Conservation (phyloP, 225 moss, liverwort and hornwort genomes). For the Antitrichia curtipendula region DNA sequence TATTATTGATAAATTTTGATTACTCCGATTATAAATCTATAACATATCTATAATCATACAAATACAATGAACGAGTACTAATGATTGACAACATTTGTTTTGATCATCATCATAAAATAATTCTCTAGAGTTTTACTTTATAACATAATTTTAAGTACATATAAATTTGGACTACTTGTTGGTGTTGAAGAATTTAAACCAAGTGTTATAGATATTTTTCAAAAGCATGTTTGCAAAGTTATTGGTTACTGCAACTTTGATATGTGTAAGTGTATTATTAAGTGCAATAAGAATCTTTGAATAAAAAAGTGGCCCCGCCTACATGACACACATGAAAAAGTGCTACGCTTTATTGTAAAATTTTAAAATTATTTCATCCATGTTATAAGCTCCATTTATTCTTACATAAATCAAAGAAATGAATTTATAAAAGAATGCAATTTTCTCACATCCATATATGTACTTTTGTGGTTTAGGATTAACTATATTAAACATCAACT, state of each 20-base stretch:
- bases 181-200: accelerated
- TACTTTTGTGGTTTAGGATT: too few relatives aligned
- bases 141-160: background rate
- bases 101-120: accelerated
- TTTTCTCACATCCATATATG: accelerated
- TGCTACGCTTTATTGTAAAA: accelerated
- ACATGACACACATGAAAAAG: background rate
- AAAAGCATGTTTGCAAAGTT: background rate
- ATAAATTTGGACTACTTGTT: background rate
- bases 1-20: background rate
- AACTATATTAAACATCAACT: accelerated
- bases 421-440: background rate
- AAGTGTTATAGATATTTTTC: background rate
- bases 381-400: background rate
- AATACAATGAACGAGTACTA: background rate
- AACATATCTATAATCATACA: background rate
- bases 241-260: background rate
- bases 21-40: background rate
- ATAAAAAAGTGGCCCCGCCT: accelerated
- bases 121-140: background rate
- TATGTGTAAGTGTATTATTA: accelerated
- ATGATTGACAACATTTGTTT: background rate
- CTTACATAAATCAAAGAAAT: background rate
- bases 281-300: background rate
- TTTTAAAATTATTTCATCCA: background rate